Evolutionary conservation across 2,329 filamentous ascomycete species (phyloP), one percentile per base, ranked within the genome.

Genomic region (Neoarthrinium moseri): DNA sequence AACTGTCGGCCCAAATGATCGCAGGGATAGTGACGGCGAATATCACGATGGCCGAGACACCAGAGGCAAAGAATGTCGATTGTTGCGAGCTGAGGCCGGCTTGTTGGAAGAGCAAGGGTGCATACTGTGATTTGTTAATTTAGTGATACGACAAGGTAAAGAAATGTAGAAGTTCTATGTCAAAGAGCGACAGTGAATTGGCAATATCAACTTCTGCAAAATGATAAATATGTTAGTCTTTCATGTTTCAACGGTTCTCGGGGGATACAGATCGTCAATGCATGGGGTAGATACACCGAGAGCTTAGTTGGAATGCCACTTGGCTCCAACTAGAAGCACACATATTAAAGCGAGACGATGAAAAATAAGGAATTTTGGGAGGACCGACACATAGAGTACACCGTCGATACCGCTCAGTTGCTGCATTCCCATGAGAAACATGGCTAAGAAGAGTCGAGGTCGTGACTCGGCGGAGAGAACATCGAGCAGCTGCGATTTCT

Each of bases 11-110:
- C 26, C 73, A 69, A 15, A 81, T 59, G 39, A 77, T 53, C 1
- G 53, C 53, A 0, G 78, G 77, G 2, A 83, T 69, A 0, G 77
- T 80, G 13, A 72, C 69, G 6, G 67, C 68, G 15, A 83, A 69
- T 48, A 83, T 82, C 3, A 78, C 68, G 2, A 84, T 59, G 1
- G 77, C 78, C 1, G 79, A 80, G 6, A 84, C 69, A 0, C 80
- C 80, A 0, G 80, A 83, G 0, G 80, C 81, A 4, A 51, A 22
- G 41, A 51, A 51, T 2, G 33, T 37, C 4, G 50, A 20, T 7
- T 34, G n/a, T 13, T 43, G 20, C 10, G 44, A 39, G 11, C 30
- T 17, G 32, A 51, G 40, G 12, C 50, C 50, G 26, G 50, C 50
- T 23, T 51, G 50, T 10, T 47, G 43, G 24, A 51, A 47, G 5